Conservation (phyloP, 306 rosid species). For the Vigna angularis region DNA sequence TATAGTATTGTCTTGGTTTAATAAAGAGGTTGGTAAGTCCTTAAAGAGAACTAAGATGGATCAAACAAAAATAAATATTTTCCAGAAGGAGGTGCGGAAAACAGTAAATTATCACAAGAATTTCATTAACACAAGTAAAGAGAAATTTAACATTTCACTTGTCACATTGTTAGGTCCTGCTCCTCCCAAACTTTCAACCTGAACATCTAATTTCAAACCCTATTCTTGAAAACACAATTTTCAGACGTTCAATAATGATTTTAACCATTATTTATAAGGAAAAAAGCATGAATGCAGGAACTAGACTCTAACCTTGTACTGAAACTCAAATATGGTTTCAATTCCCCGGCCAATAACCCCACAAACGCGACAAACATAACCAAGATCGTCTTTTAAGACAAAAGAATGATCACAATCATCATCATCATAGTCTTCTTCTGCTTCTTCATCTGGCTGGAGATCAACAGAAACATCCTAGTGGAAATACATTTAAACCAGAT, state of each 20-base stretch:
- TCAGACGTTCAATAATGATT: neutral
- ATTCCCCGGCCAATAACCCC: slow-evolving; percentile 78
- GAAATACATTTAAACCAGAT: slow-evolving; percentile 38
- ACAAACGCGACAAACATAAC: slow-evolving; percentile 91
- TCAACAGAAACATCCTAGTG: slow-evolving; percentile 63
- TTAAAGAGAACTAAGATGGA: neutral
- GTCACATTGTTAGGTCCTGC: slow-evolving; percentile 17
- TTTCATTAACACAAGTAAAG: slow-evolving; percentile 10
- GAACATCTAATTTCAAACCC: slow-evolving; percentile 28
- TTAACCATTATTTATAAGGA: slow-evolving; percentile 14
- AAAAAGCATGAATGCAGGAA: slow-evolving; percentile 24
- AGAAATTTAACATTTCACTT: slow-evolving; percentile 1
- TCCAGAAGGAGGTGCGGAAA: slow-evolving; percentile 1
- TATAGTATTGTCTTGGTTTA: slow-evolving; percentile 34
- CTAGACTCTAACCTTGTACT: slow-evolving; percentile 57
- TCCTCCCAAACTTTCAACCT: slow-evolving; percentile 21
- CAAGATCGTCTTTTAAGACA: slow-evolving; percentile 89
- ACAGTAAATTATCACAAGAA: slow-evolving; percentile 16
- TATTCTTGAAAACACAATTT: slow-evolving; percentile 19
- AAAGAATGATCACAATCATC: slow-evolving; percentile 86
- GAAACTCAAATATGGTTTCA: slow-evolving; percentile 90
- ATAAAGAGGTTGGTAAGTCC: neutral
- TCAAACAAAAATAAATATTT: slow-evolving; percentile 11
- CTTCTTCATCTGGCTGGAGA: slow-evolving; percentile 56
- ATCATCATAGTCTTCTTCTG: slow-evolving; percentile 44